Base-by-base conservation (phyloP, 2,329 filamentous ascomycete species). In the Trichophyton benhamiae region DNA sequence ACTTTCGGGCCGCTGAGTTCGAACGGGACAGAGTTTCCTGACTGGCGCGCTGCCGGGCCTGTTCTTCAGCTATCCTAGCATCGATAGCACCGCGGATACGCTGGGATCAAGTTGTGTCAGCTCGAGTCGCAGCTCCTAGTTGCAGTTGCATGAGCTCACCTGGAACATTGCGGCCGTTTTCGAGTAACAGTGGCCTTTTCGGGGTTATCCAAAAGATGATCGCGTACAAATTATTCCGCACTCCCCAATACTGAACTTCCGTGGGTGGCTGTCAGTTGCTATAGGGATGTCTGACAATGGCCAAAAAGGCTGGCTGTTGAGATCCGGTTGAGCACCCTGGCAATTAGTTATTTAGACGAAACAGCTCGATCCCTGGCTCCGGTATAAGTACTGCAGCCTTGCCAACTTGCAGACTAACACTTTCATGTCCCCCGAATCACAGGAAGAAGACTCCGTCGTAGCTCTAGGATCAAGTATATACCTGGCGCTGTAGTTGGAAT, bases 41-140 rank as follows among this genome's bases (percentile, higher is more conserved):
- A 46, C 76, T 67, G 58, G 78, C 75, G 70, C 83, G 83, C 71
- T 91, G 87, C 62, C 89, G 87, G 62, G 89, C 88, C 75, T 95
- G 89, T 76, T 96, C 91, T 77, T 96, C 90, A 69, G 90, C 88
- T 69, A 96, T 94, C 69, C 87, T 87, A 68, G 86, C 85, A 72
- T 95, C 89, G 72, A 95, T 90, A 63, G 87, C 88, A 69, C 87
- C 88, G 77, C 89, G 88, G 68, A 95, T 79, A 79, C 88, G 84
- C 88, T 94, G 71, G 59, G 17, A 36, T 44, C 8, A 2, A 30
- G 42, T 17, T n/a, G 20, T 27, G 30, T 36, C 27, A 55, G 15
- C 25, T 13, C 6, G 6, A n/a, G 6, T 9, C 7, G 33, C 11
- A 15, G 22, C 9, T 53, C 22, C n/a, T 36, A 55, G 20, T 25